A percentile compares a stretch with the other conserved stretches of the same genome.
These are phyloP conservation scores for Rhizophora apiculata DNA, from an alignment of 345 rosid species.

Conservation along the genomic window DNA sequence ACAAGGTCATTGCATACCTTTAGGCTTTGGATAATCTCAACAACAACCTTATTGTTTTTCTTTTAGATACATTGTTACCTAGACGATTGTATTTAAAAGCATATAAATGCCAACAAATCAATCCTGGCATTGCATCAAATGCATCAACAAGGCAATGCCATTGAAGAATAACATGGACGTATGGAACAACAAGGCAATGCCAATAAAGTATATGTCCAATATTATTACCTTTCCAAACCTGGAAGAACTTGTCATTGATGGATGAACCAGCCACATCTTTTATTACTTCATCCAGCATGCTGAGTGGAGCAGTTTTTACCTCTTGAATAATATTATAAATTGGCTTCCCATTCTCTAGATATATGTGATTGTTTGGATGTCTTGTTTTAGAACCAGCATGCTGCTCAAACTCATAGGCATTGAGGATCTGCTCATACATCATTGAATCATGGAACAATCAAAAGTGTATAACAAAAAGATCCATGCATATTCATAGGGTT, in stretches of 20 bases:
- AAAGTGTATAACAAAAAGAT: slow-evolving; percentile 2
- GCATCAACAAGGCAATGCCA: no score
- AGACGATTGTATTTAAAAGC: no score
- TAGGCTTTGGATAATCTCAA: not conserved
- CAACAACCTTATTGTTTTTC: no score
- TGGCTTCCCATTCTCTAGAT: slow-evolving; percentile 80
- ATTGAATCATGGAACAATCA: slow-evolving; percentile 17
- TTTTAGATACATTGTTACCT: no score
- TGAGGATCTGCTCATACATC: slow-evolving; percentile 51
- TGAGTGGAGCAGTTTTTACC: slow-evolving; percentile 62
- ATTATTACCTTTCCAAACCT: slow-evolving; percentile 78
- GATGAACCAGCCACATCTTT: slow-evolving; percentile 75
- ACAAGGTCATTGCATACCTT: not conserved
- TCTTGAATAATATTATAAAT: slow-evolving; percentile 80
- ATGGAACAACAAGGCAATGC: not conserved
- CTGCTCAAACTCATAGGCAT: slow-evolving; percentile 88
- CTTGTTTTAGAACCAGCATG: slow-evolving; percentile 85
- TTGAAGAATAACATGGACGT: no score
- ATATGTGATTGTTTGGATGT: slow-evolving; percentile 91
- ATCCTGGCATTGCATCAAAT: no score
- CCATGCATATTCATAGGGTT: not conserved
- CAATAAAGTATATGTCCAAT: not conserved
- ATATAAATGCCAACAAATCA: no score
- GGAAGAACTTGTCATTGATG: slow-evolving; percentile 62
- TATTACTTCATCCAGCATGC: slow-evolving; percentile 65